These are phyloP conservation scores for sweet orange (Citrus sinensis) DNA, from an alignment of 345 rosid genomes.

Conservation along the genomic window DNA sequence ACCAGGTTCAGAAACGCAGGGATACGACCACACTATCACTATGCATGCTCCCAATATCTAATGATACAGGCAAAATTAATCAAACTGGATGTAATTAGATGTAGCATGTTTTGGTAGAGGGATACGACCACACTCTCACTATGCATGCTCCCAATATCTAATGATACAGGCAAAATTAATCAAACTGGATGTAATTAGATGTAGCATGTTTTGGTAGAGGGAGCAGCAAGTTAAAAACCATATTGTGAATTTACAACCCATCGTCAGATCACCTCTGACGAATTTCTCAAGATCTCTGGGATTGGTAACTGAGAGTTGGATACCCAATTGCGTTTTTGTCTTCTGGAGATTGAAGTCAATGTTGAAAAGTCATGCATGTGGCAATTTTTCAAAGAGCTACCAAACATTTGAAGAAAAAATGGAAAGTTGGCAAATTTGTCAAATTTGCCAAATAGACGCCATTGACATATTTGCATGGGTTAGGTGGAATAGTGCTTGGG, in stretches of 20 bases:
- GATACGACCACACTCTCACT: not conserved
- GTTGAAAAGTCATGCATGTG: too few relatives aligned
- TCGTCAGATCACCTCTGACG: too few relatives aligned
- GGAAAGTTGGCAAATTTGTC: too few relatives aligned
- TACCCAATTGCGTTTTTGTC: constrained; percentile 92
- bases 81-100: not conserved
- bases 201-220: not conserved
- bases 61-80: not conserved
- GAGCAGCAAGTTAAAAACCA: not conserved
- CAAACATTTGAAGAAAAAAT: too few relatives aligned
- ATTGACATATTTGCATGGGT: too few relatives aligned
- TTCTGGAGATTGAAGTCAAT: constrained; percentile 81
- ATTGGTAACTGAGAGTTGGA: too few relatives aligned
- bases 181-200: not conserved
- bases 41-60: not conserved
- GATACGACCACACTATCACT: not conserved
- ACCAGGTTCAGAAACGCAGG: not conserved
- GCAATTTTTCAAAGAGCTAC: too few relatives aligned
- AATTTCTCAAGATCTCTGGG: too few relatives aligned
- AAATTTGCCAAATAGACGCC: too few relatives aligned
- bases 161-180: not conserved
- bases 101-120: not conserved
- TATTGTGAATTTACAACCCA: constrained; percentile 20
- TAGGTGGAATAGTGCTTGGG: too few relatives aligned
- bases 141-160: not conserved